Percentiles rank a stretch among this genome's conserved stretches.
These are phyloP conservation scores for Odontarrhena argentea DNA, from an alignment of 345 rosid species.

Conservation along the genomic window DNA sequence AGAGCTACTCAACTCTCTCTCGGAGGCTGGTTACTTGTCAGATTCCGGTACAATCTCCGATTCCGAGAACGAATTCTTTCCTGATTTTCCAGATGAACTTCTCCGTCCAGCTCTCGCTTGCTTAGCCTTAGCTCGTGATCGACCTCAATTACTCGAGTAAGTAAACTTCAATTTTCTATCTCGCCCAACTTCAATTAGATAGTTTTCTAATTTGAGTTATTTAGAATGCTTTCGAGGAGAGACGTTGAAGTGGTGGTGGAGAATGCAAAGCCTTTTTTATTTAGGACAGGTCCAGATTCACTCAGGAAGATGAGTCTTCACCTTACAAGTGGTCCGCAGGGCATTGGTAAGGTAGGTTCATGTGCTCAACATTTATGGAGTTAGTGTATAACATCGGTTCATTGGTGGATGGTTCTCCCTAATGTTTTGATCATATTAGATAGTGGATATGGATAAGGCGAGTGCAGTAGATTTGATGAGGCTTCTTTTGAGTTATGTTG, in stretches of 20 bases:
- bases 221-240: conserved; percentile 68
- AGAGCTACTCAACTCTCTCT: conserved; percentile 44
- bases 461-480: conserved; percentile 75
- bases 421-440: conserved; percentile 40
- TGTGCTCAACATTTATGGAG: too few species aligned
- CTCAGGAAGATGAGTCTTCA: conserved; percentile 59
- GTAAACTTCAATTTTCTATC: conserved; percentile 17
- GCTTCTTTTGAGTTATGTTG: conserved; percentile 67
- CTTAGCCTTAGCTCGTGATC: conserved; percentile 64
- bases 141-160: conserved; percentile 60
- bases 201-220: not conserved
- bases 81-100: conserved; percentile 56
- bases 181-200: not conserved
- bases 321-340: conserved; percentile 37
- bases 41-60: conserved; percentile 19
- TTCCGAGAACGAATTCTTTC: conserved; percentile 39
- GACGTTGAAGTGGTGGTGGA: conserved; percentile 66
- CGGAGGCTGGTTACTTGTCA: conserved; percentile 47
- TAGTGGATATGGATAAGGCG: conserved; percentile 46
- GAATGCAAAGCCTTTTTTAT: conserved; percentile 63
- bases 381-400: not conserved
- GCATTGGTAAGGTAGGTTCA: conserved; percentile 32
- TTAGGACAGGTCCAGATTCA: conserved; percentile 61
- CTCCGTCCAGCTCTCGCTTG: conserved; percentile 58
- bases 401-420: not conserved